A percentile compares a stretch with the other conserved stretches of the same genome.
Conservation (phyloP, 306 rosid genomes). For the Quercus aquifolioides region DNA sequence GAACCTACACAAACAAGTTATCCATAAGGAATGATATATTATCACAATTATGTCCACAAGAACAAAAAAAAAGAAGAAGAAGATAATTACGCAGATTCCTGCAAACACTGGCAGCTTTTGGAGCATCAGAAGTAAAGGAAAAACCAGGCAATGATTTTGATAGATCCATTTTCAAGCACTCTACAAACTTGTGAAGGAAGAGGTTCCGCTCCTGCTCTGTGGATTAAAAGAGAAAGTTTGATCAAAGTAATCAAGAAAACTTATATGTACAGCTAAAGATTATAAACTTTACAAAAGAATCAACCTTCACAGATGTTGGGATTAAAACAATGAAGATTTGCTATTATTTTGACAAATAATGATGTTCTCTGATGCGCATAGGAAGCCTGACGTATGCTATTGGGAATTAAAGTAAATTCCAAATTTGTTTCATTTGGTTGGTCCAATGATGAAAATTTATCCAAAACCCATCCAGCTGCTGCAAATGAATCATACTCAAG, state of each 20-base stretch:
- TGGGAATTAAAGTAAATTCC: slow-evolving; percentile 53
- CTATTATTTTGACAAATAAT: slow-evolving; percentile 86
- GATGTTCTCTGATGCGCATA: slow-evolving; percentile 88
- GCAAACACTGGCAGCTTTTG: slow-evolving; percentile 59
- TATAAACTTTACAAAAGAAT: slow-evolving; percentile 23
- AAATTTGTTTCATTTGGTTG: slow-evolving; percentile 33
- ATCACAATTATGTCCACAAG: slow-evolving; percentile 7
- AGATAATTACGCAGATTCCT: slow-evolving; percentile 74
- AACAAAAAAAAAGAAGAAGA: neutral
- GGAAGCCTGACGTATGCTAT: slow-evolving; percentile 56
- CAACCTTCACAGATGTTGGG: slow-evolving; percentile 90
- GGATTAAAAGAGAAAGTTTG: slow-evolving; percentile 25
- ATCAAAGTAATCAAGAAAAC: slow-evolving; percentile 12
- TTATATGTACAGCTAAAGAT: slow-evolving; percentile 9
- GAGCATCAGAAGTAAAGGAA: slow-evolving; percentile 55
- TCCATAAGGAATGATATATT: slow-evolving; percentile 24
- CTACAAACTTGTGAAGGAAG: slow-evolving; percentile 72
- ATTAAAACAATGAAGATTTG: slow-evolving; percentile 96
- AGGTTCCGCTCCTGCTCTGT: slow-evolving; percentile 91
- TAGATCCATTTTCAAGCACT: slow-evolving; percentile 71
- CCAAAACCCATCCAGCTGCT: slow-evolving; percentile 90
- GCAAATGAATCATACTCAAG: slow-evolving; percentile 81
- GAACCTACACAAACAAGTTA: slow-evolving; percentile 67
- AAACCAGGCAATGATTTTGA: slow-evolving; percentile 61
- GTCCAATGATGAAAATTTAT: slow-evolving; percentile 43